A percentile compares a stretch with the other conserved stretches of the same genome.
Evolutionary conservation across 2,329 filamentous ascomycete species (phyloP).

Genomic region (Didymella pinodella): DNA sequence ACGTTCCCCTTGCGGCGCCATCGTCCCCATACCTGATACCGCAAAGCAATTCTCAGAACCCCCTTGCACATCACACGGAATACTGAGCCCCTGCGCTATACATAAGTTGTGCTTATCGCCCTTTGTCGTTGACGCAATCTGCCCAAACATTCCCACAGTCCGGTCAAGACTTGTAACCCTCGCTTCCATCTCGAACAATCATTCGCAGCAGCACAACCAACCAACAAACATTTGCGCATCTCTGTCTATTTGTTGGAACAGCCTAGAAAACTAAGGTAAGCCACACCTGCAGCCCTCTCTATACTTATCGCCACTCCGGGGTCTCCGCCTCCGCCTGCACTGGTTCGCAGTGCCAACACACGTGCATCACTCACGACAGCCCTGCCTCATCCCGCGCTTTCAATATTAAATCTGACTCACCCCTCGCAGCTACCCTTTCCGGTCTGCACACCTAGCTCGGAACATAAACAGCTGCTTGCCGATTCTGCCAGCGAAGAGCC

Average conservation of each 20-base stretch:
- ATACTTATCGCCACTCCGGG: constrained; percentile 34
- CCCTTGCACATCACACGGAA: constrained; percentile 17
- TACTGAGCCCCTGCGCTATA: constrained; percentile 12
- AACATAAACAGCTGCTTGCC: constrained; percentile 35
- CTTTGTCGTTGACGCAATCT: constrained; percentile 15
- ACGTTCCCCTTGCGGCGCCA: constrained; percentile 29
- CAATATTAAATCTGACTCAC: constrained; percentile 51
- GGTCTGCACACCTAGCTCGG: constrained; percentile 35
- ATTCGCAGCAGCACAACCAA: constrained; percentile 28
- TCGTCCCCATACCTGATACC: constrained; percentile 20
- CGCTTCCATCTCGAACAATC: constrained; percentile 13
- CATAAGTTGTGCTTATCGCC: constrained; percentile 10
- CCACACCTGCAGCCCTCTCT: constrained; percentile 42
- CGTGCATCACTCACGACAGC: constrained; percentile 32
- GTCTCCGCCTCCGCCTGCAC: constrained; percentile 29
- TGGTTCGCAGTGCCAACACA: constrained; percentile 41
- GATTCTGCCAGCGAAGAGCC: constrained; percentile 42
- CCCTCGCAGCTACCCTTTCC: constrained; percentile 34
- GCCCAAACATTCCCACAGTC: constrained; percentile 4
- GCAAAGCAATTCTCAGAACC: constrained; percentile 19
- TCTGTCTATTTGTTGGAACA: constrained; percentile 9
- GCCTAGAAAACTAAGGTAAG: constrained; percentile 40
- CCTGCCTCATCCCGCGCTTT: constrained; percentile 31
- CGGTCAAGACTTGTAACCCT: constrained; percentile 12
- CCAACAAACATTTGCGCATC: constrained; percentile 12